phyloP scores from a whole-genome alignment of 345 rosid genomes.

The Odontarrhena argentea region DNA sequence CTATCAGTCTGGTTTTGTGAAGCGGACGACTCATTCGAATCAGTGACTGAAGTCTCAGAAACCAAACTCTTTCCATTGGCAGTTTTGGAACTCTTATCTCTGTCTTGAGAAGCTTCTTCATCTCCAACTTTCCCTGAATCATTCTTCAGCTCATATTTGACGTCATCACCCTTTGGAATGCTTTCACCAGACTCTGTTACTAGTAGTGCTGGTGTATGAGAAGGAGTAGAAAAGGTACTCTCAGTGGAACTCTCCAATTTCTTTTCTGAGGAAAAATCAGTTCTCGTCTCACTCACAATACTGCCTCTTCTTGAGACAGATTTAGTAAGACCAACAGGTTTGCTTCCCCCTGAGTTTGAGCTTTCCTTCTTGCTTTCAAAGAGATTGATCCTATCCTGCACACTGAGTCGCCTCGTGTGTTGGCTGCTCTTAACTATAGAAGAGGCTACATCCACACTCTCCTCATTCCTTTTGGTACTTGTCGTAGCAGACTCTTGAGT shows the following conservation, averaged over 20 bases:
- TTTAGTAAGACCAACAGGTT: constrained; percentile 57
- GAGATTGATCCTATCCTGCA: constrained; percentile 91
- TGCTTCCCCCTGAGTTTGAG: constrained; percentile 57
- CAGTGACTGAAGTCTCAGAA: constrained; percentile 21
- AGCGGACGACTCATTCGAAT: constrained; percentile 8
- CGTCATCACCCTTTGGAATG: constrained; percentile 35
- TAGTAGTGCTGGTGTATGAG: constrained; percentile 36
- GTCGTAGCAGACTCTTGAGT: constrained; percentile 15
- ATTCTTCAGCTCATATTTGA: constrained; percentile 41
- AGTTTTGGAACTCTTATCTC: constrained; percentile 31
- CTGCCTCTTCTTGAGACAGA: constrained; percentile 93
- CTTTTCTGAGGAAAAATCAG: constrained; percentile 70
- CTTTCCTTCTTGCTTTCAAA: constrained; percentile 86
- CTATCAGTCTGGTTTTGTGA: constrained; percentile 21
- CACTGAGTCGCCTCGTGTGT: constrained; percentile 80
- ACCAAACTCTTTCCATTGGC: constrained; percentile 1
- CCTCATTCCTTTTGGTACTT: constrained; percentile 40
- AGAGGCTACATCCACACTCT: constrained; percentile 42
- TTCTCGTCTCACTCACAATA: constrained; percentile 89
- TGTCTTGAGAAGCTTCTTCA: constrained; percentile 40
- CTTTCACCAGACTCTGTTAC: constrained; percentile 22
- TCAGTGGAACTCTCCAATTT: constrained; percentile 55
- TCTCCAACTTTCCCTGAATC: constrained; percentile 28
- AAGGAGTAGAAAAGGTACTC: constrained; percentile 59
- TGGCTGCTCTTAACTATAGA: constrained; percentile 47